Percentiles rank a stretch among this genome's conserved stretches.
Evolutionary conservation across 1,139 yeast genomes (phyloP).

Genomic region (Geotrichum europaeum): DNA sequence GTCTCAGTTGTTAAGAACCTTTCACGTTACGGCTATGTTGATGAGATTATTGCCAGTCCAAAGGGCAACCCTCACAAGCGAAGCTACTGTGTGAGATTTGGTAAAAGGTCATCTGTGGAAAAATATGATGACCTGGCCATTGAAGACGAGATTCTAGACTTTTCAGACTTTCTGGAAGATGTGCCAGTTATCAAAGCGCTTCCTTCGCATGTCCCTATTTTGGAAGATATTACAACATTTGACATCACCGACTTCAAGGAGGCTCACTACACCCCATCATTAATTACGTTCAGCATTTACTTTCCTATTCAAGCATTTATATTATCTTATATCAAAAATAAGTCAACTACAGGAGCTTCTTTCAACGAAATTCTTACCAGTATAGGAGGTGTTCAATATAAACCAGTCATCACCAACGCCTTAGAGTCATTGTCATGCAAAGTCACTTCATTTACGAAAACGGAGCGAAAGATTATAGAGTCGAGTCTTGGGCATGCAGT

Average conservation of each 20-base stretch:
- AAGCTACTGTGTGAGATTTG: slow-evolving; percentile 2
- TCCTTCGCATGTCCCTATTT: background rate
- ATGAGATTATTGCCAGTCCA: background rate
- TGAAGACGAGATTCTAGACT: slow-evolving; percentile 1
- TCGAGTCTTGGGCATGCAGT: background rate
- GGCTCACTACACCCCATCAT: background rate
- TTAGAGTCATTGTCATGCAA: background rate
- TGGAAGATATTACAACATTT: background rate
- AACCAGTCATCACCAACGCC: background rate
- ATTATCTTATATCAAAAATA: background rate
- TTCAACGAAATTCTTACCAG: background rate
- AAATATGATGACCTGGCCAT: background rate
- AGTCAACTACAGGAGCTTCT: background rate
- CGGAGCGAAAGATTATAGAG: background rate
- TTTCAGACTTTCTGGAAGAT: background rate
- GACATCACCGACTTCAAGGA: background rate
- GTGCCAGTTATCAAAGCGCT: background rate
- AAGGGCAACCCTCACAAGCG: background rate
- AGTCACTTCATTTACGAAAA: background rate
- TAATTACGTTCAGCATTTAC: background rate
- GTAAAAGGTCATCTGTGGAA: background rate
- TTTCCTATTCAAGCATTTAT: background rate
- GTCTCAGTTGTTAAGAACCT: slow-evolving; percentile 4
- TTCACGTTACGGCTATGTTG: background rate
- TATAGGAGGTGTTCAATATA: background rate